These are phyloP conservation scores for Centrapalus pauciflorus DNA, from an alignment of 129 eudicot species.

Conservation along the genomic window DNA sequence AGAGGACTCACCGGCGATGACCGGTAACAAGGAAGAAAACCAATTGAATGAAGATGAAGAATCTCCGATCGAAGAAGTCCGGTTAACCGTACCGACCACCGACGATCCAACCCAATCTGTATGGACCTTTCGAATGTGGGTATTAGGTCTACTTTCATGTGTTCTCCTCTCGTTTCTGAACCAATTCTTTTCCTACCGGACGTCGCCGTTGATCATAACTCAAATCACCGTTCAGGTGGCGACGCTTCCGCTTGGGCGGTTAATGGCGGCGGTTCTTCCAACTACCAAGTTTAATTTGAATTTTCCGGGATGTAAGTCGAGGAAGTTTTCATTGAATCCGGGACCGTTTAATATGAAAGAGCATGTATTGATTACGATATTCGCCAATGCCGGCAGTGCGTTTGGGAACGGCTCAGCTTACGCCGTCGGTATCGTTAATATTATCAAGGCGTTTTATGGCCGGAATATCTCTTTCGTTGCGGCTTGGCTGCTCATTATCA, in stretches of 20 bases:
- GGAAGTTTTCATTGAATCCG: constrained; percentile 61
- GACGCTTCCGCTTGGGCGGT: constrained; percentile 62
- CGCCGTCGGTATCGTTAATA: constrained; percentile 73
- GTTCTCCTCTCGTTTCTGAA: constrained; percentile 57
- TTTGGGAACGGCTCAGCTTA: constrained; percentile 80
- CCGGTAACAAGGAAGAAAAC: not conserved
- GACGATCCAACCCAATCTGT: constrained; percentile 73
- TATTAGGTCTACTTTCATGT: constrained; percentile 63
- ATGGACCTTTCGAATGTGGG: constrained; percentile 91
- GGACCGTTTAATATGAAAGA: constrained; percentile 92
- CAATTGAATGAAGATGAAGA: constrained; percentile 36
- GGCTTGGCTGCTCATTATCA: constrained; percentile 72
- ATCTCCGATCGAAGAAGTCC: constrained; percentile 76
- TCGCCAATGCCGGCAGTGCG: constrained; percentile 80
- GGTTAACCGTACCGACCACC: constrained; percentile 55
- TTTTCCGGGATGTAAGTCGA: constrained; percentile 38
- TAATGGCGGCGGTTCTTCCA: constrained; percentile 67
- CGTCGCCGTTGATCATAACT: constrained; percentile 48
- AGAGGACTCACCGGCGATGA: constrained; percentile 15
- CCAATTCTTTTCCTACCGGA: constrained; percentile 62
- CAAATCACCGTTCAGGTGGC: constrained; percentile 75
- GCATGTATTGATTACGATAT: constrained; percentile 71
- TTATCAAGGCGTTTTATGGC: constrained; percentile 53
- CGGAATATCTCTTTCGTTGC: constrained; percentile 52
- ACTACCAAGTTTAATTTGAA: constrained; percentile 18